phyloP scores from a whole-genome alignment of 208 protist species.

The Acanthamoeba triangularis region DNA sequence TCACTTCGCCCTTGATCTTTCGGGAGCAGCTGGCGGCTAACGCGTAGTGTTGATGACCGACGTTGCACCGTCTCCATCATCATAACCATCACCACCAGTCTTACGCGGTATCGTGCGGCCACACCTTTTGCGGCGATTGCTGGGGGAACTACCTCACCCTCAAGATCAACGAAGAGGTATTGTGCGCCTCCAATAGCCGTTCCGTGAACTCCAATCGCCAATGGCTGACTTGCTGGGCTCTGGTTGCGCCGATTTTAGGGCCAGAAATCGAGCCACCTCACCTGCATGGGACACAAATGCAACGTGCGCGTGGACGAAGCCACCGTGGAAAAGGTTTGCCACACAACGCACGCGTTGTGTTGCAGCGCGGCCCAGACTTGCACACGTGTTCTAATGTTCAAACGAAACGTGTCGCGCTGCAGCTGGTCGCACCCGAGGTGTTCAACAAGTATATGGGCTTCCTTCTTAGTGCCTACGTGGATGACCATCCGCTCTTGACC shows the following conservation, averaged over 20 bases:
- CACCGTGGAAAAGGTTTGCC: slow-evolving; percentile 28
- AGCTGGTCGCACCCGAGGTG: slow-evolving; percentile 42
- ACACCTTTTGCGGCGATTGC: slow-evolving; percentile 47
- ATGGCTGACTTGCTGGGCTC: background rate
- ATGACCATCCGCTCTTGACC: slow-evolving; percentile 42
- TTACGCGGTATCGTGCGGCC: slow-evolving; percentile 42
- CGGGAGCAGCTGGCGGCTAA: background rate
- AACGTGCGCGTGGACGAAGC: slow-evolving; percentile 55
- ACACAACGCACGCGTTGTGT: background rate
- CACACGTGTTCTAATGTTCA: background rate
- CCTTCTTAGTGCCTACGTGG: slow-evolving; percentile 33
- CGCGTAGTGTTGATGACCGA: background rate
- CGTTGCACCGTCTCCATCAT: background rate
- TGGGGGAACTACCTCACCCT: slow-evolving; percentile 39
- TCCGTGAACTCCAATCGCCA: background rate
- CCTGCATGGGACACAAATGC: slow-evolving; percentile 61
- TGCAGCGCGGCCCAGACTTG: background rate
- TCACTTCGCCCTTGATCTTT: background rate
- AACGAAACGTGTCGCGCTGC: background rate
- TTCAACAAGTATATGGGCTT: slow-evolving; percentile 62
- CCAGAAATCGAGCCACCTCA: slow-evolving; percentile 59
- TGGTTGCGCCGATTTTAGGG: background rate
- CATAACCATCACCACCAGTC: background rate
- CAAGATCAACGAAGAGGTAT: slow-evolving; percentile 60
- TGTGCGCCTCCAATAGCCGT: background rate